Percentiles rank a stretch among this genome's conserved stretches.
Conservation (phyloP, 2,329 filamentous ascomycete genomes). For the Chrysoporthe deuterocubensis region DNA sequence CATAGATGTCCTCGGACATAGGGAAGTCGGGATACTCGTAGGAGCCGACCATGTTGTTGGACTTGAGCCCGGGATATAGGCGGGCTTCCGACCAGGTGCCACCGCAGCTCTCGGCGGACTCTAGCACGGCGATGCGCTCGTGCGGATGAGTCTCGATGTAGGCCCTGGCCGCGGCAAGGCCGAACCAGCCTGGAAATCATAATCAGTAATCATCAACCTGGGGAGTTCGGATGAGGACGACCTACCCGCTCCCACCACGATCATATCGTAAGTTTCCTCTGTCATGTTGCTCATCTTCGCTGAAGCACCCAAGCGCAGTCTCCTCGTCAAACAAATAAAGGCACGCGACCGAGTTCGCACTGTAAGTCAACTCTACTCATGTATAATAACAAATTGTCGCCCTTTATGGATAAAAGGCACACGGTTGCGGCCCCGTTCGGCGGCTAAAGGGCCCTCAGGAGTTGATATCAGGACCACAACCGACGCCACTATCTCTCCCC, state of each 20-base stretch:
- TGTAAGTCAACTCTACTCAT: not conserved
- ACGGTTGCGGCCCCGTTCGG: conserved; percentile 1
- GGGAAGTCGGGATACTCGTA: conserved; percentile 69
- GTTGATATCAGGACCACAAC: conserved; percentile 12
- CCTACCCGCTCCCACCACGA: conserved; percentile 29
- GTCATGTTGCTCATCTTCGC: conserved; percentile 13
- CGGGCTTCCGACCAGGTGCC: conserved; percentile 65
- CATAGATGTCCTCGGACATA: conserved; percentile 54
- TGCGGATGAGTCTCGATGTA: conserved; percentile 54
- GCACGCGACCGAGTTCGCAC: not conserved
- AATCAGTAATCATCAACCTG: not conserved
- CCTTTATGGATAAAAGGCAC: conserved; percentile 11
- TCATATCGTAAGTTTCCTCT: conserved; percentile 21
- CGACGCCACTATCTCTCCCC: conserved; percentile 5
- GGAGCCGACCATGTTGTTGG: conserved; percentile 66
- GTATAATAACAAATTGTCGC: not conserved
- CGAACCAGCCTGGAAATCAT: conserved; percentile 48
- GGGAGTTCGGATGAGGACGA: not conserved
- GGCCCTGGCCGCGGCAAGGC: conserved; percentile 56
- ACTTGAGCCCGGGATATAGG: conserved; percentile 63
- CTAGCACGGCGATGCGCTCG: conserved; percentile 53
- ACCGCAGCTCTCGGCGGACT: conserved; percentile 55
- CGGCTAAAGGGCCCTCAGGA: conserved; percentile 8
- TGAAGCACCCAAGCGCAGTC: not conserved
- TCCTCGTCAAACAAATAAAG: not conserved